Evolutionary conservation across 1,284 basidiomycete genomes (phyloP).

Genomic region (Kwoniella shivajii): DNA sequence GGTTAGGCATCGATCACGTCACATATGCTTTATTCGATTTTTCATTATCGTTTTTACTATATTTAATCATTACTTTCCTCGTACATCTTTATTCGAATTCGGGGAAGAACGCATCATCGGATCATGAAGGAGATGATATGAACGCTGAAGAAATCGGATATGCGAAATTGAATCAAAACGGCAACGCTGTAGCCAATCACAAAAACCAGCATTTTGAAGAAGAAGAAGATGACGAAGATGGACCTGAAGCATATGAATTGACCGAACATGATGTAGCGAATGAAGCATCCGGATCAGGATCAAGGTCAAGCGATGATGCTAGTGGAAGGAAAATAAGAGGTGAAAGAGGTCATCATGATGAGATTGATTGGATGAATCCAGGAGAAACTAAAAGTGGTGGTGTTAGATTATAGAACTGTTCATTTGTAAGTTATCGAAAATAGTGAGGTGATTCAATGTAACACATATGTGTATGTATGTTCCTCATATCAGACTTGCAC

Average conservation of each 20-base stretch:
- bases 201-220: no score
- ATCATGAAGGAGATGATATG: not conserved
- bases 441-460: not conserved
- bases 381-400: not conserved
- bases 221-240: conserved; percentile 26
- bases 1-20: conserved; percentile 77
- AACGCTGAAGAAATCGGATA: conserved; percentile 33
- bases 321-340: conserved; percentile 36
- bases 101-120: conserved; percentile 60
- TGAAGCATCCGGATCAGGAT: conserved; percentile 26
- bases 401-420: conserved; percentile 5
- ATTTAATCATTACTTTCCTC: conserved; percentile 67
- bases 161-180: conserved; percentile 28
- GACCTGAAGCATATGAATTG: conserved; percentile 49
- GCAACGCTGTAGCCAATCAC: not conserved
- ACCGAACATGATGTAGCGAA: conserved; percentile 33
- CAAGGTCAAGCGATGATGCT: conserved; percentile 5
- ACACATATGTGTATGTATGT: not conserved
- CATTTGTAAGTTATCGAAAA: not conserved
- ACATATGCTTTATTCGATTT: conserved; percentile 77
- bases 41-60: conserved; percentile 75
- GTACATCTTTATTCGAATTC: conserved; percentile 64
- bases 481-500: no score
- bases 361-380: conserved; percentile 35
- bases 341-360: no score